A percentile compares a stretch with the other conserved stretches of the same genome.
These are phyloP conservation scores for Candida coleopterorum DNA, from an alignment of 805 yeast genomes.

Conservation along the genomic window DNA sequence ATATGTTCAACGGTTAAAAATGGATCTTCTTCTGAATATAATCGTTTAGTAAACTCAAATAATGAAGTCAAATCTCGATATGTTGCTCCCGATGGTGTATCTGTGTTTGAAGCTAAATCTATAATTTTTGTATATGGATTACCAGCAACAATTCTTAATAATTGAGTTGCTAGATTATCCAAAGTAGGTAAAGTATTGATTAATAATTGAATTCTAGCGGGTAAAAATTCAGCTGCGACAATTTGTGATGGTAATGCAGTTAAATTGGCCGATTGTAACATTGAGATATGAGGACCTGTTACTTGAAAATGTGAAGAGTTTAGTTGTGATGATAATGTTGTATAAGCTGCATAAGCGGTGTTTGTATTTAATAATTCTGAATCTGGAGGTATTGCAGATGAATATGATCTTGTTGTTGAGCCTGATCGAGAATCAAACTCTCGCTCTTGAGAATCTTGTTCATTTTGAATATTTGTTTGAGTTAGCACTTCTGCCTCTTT, in stretches of 20 bases:
- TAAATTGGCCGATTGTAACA: conserved; percentile 43
- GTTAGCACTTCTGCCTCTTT: background rate
- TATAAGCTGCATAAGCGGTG: conserved; percentile 38
- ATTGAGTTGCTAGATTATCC: conserved; percentile 78
- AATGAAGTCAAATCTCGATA: conserved; percentile 67
- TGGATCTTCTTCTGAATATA: conserved; percentile 69
- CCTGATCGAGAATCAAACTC: background rate
- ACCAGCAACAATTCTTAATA: conserved; percentile 64
- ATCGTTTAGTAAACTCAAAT: conserved; percentile 69
- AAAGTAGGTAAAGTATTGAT: conserved; percentile 69
- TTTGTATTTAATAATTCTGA: conserved; percentile 38
- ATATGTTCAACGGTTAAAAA: conserved; percentile 65
- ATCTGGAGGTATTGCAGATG: conserved; percentile 29
- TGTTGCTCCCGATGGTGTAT: conserved; percentile 60
- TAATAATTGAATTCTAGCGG: conserved; percentile 59
- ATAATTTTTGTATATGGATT: conserved; percentile 75
- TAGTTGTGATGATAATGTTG: conserved; percentile 34
- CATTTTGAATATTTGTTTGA: background rate
- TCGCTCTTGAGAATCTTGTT: too few relatives aligned
- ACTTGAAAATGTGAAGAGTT: conserved; percentile 4
- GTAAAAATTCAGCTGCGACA: conserved; percentile 51
- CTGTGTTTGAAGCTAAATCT: conserved; percentile 61
- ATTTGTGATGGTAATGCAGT: conserved; percentile 58
- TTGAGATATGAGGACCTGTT: conserved; percentile 27
- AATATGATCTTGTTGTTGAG: background rate